Percentiles rank a stretch among this genome's conserved stretches.
These are phyloP conservation scores for Silene latifolia DNA, from an alignment of 148 eudicot genomes.

Conservation along the genomic window DNA sequence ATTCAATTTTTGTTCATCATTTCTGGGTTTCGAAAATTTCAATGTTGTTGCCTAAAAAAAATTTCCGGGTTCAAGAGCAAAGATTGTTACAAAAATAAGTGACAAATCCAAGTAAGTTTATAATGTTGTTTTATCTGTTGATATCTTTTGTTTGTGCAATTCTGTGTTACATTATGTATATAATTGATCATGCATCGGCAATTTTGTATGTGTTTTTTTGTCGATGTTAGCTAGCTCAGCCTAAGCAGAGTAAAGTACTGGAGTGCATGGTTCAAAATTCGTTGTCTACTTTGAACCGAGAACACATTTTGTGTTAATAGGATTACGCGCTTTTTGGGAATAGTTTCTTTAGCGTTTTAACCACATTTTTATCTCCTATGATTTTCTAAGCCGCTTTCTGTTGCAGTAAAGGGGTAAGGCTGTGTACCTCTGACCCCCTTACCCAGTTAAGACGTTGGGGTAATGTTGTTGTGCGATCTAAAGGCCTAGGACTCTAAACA, in stretches of 20 bases:
- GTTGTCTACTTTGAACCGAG: too few species aligned
- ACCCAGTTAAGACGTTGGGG: too few species aligned
- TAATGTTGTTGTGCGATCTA: too few species aligned
- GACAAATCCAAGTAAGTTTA: slow-evolving; percentile 6
- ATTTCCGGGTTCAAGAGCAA: not conserved
- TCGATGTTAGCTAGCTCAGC: not conserved
- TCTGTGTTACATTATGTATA: not conserved
- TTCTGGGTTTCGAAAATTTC: not conserved
- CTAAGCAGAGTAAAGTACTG: not conserved
- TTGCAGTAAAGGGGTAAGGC: too few species aligned
- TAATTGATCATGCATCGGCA: not conserved
- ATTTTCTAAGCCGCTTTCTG: too few species aligned
- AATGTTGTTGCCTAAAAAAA: not conserved
- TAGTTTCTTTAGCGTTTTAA: too few species aligned
- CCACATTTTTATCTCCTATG: too few species aligned
- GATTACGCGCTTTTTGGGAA: not conserved
- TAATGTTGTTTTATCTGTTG: not conserved
- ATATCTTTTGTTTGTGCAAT: not conserved
- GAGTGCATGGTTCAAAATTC: not conserved
- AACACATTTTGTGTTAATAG: not conserved
- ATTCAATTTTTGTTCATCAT: slow-evolving; percentile 2
- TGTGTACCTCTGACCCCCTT: too few species aligned
- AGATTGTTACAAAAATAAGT: not conserved
- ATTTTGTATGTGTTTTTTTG: not conserved
- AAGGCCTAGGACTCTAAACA: too few species aligned